Base-by-base conservation (phyloP, 2,329 filamentous ascomycete species). In the Clarireedia paspali region DNA sequence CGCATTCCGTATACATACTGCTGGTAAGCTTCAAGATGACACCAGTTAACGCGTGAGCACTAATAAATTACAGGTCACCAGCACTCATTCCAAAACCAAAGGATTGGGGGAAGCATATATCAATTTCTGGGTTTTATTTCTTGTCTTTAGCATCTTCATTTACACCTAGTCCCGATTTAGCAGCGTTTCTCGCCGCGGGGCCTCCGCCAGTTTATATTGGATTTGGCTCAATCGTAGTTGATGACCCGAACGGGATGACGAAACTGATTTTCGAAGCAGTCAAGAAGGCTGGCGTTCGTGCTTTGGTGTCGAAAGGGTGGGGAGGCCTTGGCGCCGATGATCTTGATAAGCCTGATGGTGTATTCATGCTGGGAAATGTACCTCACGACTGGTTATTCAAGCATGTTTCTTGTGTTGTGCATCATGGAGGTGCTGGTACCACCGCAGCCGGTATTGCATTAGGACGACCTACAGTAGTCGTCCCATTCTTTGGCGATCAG, bases 331-430 rank as follows among this genome's bases (percentile, higher is more conserved):
- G 89, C 30, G 86, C 82, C 0, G 87, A 90, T 63, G 75, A 83
- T 34, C 68, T 87, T 3, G 80, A 79, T 1, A 71, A 90, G n/a
- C 89, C 89, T 0, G 82, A 90, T 2, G 82, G 83, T 4, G 83
- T 95, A 1, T 89, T 88, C 67, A 89, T 95, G 82, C 76, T 95
- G 39, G 89, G 88, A 10, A 94, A 92, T 65, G 84, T 85, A 46
- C 90, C 90, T 1, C 91, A 95, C 60, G 91, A 95, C 71, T 95
- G 90, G 90, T 73, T 95, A 0, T 95, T 95, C 70, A 78, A 89
- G 60, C 84, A 80, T 39, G 89, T 95, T 1, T 87, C 88, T 0
- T 85, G 83, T 45, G 90, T 95, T 1, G 87, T 94, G 5, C 91
- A 95, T 66, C 90, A 95, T 60, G 91, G 90, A 23, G 90, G 91